Percentiles rank a stretch among this genome's conserved stretches.
Conservation (phyloP, 257 asterid genomes). For the Agastache rugosa region DNA sequence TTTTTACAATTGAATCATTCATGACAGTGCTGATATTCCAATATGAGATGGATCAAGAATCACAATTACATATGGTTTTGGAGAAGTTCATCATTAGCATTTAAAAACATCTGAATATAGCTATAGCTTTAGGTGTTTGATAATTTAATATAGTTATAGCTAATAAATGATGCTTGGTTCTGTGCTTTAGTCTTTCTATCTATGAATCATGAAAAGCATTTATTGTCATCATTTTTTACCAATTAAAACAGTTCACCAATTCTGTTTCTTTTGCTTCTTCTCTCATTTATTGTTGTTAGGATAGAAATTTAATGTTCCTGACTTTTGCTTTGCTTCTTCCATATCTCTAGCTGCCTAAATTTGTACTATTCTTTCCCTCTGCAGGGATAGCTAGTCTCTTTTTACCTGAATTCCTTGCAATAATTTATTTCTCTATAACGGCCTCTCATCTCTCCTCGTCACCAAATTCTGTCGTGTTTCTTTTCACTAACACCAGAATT, state of each 20-base stretch:
- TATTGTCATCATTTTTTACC: conserved; percentile 27
- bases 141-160: background rate
- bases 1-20: background rate
- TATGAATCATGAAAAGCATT: conserved; percentile 7
- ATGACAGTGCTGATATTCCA: too few relatives aligned
- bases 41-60: conserved; percentile 11
- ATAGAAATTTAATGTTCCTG: conserved; percentile 46
- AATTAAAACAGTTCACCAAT: conserved; percentile 13
- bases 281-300: conserved; percentile 50
- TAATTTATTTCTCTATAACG: conserved; percentile 55
- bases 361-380: conserved; percentile 50
- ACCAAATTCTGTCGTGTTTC: conserved; percentile 18
- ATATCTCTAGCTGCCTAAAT: conserved; percentile 46
- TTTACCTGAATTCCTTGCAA: conserved; percentile 37
- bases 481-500: background rate
- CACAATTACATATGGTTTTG: background rate
- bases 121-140: conserved; percentile 30
- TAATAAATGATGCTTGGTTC: conserved; percentile 38
- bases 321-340: conserved; percentile 52
- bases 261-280: background rate
- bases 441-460: conserved; percentile 45
- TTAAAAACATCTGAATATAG: background rate
- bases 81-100: background rate
- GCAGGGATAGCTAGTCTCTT: conserved; percentile 47
- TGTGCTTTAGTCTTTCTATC: conserved; percentile 22